Percentiles rank a stretch among this genome's conserved stretches.
Conservation (phyloP, 2,329 filamentous ascomycete species). For the Neofusicoccum ribis region DNA sequence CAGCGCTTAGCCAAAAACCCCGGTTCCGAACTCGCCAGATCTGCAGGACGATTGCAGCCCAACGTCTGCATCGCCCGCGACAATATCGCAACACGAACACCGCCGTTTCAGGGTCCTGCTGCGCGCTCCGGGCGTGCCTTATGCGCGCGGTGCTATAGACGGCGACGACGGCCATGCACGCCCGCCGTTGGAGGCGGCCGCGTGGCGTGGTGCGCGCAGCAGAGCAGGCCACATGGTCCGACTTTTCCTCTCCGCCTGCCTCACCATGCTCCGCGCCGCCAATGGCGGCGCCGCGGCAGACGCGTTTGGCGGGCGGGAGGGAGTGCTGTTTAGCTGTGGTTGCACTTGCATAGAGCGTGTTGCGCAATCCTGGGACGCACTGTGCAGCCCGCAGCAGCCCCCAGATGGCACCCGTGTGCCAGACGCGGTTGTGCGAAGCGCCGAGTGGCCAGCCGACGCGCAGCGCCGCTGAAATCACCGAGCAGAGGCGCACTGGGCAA, state of each 20-base stretch:
- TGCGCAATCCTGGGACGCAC: slow-evolving; percentile 17
- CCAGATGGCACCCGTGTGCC: slow-evolving; percentile 2
- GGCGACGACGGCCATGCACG: neutral
- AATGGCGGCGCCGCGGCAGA: neutral
- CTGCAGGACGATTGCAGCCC: slow-evolving; percentile 12
- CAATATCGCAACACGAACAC: slow-evolving; percentile 19
- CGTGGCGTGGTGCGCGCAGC: neutral
- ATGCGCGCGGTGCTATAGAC: neutral
- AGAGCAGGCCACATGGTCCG: slow-evolving; percentile 1
- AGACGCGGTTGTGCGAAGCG: slow-evolving; percentile 4
- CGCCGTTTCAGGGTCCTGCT: slow-evolving; percentile 12
- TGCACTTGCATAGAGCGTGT: slow-evolving; percentile 6
- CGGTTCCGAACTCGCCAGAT: slow-evolving; percentile 15
- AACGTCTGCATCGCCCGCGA: slow-evolving; percentile 9
- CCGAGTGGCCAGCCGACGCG: slow-evolving; percentile 1
- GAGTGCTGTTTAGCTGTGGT: slow-evolving; percentile 4
- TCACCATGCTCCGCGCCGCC: neutral
- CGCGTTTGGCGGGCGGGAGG: neutral
- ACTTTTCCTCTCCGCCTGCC: slow-evolving; percentile 1
- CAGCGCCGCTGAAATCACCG: slow-evolving; percentile 16
- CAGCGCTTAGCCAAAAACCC: slow-evolving; percentile 4
- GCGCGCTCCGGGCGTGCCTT: neutral
- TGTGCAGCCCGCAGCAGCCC: slow-evolving; percentile 1
- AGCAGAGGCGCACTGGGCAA: slow-evolving; percentile 10
- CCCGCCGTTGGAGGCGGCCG: neutral